A percentile compares a stretch with the other conserved stretches of the same genome.
phyloP scores from a whole-genome alignment of 1,284 basidiomycete genomes.

The Ceratobasidium sp. region DNA sequence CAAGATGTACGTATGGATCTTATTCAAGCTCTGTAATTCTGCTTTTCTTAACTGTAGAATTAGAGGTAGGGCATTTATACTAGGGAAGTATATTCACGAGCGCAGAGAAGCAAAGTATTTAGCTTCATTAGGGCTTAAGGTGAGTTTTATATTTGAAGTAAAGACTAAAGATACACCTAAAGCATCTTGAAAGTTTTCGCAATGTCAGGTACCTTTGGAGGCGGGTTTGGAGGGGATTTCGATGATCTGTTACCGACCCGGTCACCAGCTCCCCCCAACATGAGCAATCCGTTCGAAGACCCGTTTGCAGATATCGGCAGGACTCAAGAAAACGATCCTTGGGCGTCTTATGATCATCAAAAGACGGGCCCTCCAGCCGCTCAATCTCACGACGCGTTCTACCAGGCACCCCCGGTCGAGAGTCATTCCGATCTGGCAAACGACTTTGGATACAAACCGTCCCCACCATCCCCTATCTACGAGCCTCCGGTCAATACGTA shows the following conservation, averaged over 20 bases:
- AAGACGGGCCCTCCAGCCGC: neutral
- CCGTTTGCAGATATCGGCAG: conserved; percentile 71
- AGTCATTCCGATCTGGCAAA: conserved; percentile 50
- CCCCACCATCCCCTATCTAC: conserved; percentile 16
- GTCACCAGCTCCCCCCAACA: conserved; percentile 67
- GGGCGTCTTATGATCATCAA: conserved; percentile 62
- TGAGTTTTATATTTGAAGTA: neutral
- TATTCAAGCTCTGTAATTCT: too few species aligned
- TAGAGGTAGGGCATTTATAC: too few species aligned
- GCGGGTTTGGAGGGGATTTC: conserved; percentile 59
- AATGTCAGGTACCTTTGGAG: conserved; percentile 36
- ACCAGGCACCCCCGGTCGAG: conserved; percentile 54
- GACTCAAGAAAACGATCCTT: conserved; percentile 80
- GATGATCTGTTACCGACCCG: conserved; percentile 77
- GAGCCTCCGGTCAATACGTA: conserved; percentile 43
- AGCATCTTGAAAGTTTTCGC: neutral
- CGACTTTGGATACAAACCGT: conserved; percentile 22
- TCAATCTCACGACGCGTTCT: conserved; percentile 49
- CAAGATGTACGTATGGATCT: neutral
- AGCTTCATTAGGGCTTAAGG: neutral
- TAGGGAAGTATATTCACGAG: too few species aligned
- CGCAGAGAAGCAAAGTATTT: neutral
- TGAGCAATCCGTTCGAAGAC: conserved; percentile 81
- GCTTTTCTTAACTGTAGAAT: too few species aligned
- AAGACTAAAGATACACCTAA: too few species aligned